Conservation (phyloP, 805 yeast genomes). For the Yamadazyma tumulicola region DNA sequence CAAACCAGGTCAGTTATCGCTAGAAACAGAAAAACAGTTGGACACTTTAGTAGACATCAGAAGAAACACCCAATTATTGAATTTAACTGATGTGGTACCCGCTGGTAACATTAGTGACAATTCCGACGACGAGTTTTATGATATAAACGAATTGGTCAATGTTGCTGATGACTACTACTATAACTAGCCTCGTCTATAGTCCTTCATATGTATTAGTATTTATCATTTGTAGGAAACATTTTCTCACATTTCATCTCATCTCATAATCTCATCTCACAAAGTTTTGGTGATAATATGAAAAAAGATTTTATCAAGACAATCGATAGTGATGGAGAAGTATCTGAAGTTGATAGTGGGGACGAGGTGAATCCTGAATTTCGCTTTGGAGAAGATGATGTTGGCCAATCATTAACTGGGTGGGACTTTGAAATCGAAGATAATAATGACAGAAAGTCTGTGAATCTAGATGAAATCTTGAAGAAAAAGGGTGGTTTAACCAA, state of each 20-base stretch:
- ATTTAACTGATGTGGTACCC: slow-evolving; percentile 24
- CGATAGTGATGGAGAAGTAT: slow-evolving; percentile 51
- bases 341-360: slow-evolving; percentile 33
- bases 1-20: slow-evolving; percentile 29
- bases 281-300: neutral
- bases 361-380: slow-evolving; percentile 72
- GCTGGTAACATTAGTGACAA: slow-evolving; percentile 16
- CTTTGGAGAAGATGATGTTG: slow-evolving; percentile 64
- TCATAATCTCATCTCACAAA: slow-evolving; percentile 1
- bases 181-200: slow-evolving; percentile 1
- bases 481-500: slow-evolving; percentile 74
- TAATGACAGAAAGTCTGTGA: slow-evolving; percentile 49
- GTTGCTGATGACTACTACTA: slow-evolving; percentile 12
- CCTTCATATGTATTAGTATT: neutral
- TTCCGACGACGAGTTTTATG: slow-evolving; percentile 19
- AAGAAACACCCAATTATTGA: slow-evolving; percentile 38
- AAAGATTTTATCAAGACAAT: slow-evolving; percentile 55
- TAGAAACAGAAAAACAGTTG: slow-evolving; percentile 35
- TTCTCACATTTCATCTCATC: slow-evolving; percentile 3
- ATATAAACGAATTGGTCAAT: slow-evolving; percentile 15
- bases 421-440: slow-evolving; percentile 60
- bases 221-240: too few species aligned
- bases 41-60: slow-evolving; percentile 32
- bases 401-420: slow-evolving; percentile 62
- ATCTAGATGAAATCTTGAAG: slow-evolving; percentile 81